Conservation (phyloP, 2,329 filamentous ascomycete genomes). For the Curvularia sp. region DNA sequence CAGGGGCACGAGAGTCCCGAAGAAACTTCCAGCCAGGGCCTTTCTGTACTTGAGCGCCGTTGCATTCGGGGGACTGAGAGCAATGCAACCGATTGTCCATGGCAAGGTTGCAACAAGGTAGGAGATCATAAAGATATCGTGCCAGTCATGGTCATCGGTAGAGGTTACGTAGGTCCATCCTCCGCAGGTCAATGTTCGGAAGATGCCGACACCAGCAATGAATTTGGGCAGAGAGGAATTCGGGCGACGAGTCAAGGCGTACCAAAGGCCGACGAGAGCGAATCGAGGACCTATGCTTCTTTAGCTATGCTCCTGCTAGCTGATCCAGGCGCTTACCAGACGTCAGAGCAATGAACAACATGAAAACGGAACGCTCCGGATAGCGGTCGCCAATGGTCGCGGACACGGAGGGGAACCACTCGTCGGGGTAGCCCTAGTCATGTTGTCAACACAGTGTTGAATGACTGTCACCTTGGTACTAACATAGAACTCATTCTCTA, state of each 20-base stretch:
- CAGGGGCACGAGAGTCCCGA: conserved; percentile 85
- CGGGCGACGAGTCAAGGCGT: conserved; percentile 80
- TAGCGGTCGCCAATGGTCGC: conserved; percentile 97
- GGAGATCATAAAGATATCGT: conserved; percentile 99
- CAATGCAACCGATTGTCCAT: conserved; percentile 91
- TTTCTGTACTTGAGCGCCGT: conserved; percentile 88
- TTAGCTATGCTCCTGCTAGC: conserved; percentile 17
- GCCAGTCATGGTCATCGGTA: conserved; percentile 97
- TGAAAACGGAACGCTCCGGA: conserved; percentile 94
- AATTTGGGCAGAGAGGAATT: conserved; percentile 80
- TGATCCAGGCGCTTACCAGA: conserved; percentile 65
- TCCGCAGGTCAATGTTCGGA: conserved; percentile 91
- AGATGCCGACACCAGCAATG: conserved; percentile 77
- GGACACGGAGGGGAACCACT: conserved; percentile 97
- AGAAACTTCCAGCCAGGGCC: conserved; percentile 81
- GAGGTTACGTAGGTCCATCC: conserved; percentile 99
- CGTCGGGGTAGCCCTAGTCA: conserved; percentile 68
- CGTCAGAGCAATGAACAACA: conserved; percentile 95
- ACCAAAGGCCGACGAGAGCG: conserved; percentile 88
- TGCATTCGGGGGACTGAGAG: conserved; percentile 83
- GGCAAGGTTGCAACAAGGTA: conserved; percentile 93
- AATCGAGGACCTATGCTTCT: conserved; percentile 79
- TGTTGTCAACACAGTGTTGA: conserved; percentile 20
- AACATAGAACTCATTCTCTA: conserved; percentile 90
- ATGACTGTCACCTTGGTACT: conserved; percentile 25